These are phyloP conservation scores for Wickerhamomyces tratensis DNA, from an alignment of 805 yeast species.

Conservation along the genomic window DNA sequence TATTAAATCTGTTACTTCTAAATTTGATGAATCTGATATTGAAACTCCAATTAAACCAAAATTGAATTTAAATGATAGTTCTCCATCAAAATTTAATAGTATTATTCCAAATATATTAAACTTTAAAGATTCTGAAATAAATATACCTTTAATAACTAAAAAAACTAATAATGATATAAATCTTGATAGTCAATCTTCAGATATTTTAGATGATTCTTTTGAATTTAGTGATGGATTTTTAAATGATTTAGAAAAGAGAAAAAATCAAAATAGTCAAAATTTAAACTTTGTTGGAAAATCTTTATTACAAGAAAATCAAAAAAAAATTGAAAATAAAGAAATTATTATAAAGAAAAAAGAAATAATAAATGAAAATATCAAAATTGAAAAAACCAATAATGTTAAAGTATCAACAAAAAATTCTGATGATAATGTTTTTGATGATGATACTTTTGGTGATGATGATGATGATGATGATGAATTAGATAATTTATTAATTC, in stretches of 20 bases:
- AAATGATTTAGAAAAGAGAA: constrained; percentile 7
- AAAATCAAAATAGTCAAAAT: too few relatives aligned
- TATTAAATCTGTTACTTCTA: constrained; percentile 7
- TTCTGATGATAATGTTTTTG: too few relatives aligned
- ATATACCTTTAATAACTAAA: too few relatives aligned
- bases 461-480: constrained; percentile 16
- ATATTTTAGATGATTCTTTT: constrained; percentile 9
- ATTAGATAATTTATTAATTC: background rate
- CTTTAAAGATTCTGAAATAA: too few relatives aligned
- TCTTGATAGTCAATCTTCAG: background rate
- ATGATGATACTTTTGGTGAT: constrained; percentile 5
- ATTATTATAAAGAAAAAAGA: background rate
- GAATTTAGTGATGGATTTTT: constrained; percentile 17
- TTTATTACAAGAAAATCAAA: too few relatives aligned
- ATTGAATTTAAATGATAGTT: background rate
- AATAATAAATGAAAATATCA: constrained; percentile 8
- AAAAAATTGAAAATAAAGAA: background rate
- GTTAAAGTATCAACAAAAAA: background rate
- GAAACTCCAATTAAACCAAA: constrained; percentile 5
- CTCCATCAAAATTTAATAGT: constrained; percentile 8
- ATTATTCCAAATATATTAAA: too few relatives aligned
- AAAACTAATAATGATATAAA: too few relatives aligned
- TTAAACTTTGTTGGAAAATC: background rate
- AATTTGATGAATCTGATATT: constrained; percentile 1
- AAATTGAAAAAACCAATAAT: background rate